Conservation (phyloP, 2,329 filamentous ascomycete species). For the Venturia oleaginea region DNA sequence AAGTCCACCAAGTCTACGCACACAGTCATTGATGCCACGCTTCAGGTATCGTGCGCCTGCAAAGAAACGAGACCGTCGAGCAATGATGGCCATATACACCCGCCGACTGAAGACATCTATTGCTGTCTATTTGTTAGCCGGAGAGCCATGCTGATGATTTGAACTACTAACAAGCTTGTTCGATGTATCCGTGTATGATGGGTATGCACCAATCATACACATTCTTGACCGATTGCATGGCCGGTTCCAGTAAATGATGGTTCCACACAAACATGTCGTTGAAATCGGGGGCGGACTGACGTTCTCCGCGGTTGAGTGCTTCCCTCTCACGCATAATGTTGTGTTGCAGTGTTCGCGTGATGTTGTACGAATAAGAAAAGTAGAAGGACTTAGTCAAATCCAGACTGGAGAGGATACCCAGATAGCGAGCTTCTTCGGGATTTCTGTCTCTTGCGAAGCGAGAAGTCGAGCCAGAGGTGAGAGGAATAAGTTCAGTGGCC, state of each 20-base stretch:
- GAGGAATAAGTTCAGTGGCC: conserved; percentile 79
- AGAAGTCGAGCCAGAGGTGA: conserved; percentile 60
- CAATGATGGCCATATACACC: conserved; percentile 89
- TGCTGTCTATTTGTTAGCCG: conserved; percentile 20
- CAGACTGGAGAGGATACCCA: conserved; percentile 81
- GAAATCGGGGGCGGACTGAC: conserved; percentile 55
- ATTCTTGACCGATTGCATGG: conserved; percentile 59
- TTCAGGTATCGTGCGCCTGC: conserved; percentile 92
- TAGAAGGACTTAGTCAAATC: conserved; percentile 91
- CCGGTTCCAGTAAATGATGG: conserved; percentile 74
- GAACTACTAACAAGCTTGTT: conserved; percentile 54
- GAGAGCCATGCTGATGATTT: not conserved
- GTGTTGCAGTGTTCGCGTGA: conserved; percentile 83
- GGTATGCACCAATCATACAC: conserved; percentile 94
- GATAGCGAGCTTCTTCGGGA: conserved; percentile 79
- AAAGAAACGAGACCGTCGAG: conserved; percentile 83
- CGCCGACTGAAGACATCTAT: conserved; percentile 70
- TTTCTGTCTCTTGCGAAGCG: conserved; percentile 73
- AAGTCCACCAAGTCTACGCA: not conserved
- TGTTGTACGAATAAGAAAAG: conserved; percentile 97
- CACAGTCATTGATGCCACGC: conserved; percentile 79
- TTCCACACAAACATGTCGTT: conserved; percentile 99
- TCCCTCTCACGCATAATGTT: conserved; percentile 78
- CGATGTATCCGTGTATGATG: conserved; percentile 91
- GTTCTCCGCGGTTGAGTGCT: conserved; percentile 55